These are phyloP conservation scores for Harringtonia lauricola DNA, from an alignment of 2,329 filamentous ascomycete species.

Conservation along the genomic window DNA sequence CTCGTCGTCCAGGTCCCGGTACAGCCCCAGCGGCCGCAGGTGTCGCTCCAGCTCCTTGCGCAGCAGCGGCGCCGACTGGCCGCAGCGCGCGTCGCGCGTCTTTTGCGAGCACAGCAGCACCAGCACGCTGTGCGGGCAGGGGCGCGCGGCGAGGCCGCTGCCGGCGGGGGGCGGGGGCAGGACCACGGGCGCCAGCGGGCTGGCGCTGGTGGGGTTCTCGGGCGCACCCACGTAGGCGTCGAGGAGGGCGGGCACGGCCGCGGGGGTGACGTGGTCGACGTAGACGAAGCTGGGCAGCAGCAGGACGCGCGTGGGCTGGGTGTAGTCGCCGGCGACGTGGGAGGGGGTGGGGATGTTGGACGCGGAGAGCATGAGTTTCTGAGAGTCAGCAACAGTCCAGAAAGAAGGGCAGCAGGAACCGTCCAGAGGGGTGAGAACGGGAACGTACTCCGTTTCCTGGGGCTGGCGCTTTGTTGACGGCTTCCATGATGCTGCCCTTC, in stretches of 20 bases:
- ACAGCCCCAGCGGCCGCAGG: conserved; percentile 71
- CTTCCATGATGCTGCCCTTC: conserved; percentile 74
- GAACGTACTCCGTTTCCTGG: conserved; percentile 56
- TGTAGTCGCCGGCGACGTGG: conserved; percentile 50
- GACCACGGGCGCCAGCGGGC: conserved; percentile 37
- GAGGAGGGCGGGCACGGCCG: conserved; percentile 61
- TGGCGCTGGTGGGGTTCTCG: conserved; percentile 60
- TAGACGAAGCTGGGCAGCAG: conserved; percentile 77
- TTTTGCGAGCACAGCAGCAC: conserved; percentile 90
- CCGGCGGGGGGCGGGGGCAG: conserved; percentile 19
- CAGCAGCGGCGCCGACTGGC: conserved; percentile 85
- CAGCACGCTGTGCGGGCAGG: conserved; percentile 73
- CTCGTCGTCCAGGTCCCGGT: conserved; percentile 78
- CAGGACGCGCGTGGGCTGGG: conserved; percentile 64
- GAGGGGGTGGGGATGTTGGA: conserved; percentile 79
- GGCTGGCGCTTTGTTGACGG: conserved; percentile 45
- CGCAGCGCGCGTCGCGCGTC: conserved; percentile 90
- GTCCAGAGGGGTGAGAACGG: not conserved
- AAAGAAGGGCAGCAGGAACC: not conserved
- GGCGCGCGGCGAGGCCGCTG: conserved; percentile 34
- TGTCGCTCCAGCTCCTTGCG: conserved; percentile 82
- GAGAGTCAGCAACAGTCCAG: too few species aligned
- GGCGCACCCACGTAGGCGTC: conserved; percentile 59
- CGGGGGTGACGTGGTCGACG: conserved; percentile 73
- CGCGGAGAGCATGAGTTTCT: conserved; percentile 84